A percentile compares a stretch with the other conserved stretches of the same genome.
These are phyloP conservation scores for Mortierella sp. DNA, from an alignment of 371 early-diverging fungal genomes.

Conservation along the genomic window DNA sequence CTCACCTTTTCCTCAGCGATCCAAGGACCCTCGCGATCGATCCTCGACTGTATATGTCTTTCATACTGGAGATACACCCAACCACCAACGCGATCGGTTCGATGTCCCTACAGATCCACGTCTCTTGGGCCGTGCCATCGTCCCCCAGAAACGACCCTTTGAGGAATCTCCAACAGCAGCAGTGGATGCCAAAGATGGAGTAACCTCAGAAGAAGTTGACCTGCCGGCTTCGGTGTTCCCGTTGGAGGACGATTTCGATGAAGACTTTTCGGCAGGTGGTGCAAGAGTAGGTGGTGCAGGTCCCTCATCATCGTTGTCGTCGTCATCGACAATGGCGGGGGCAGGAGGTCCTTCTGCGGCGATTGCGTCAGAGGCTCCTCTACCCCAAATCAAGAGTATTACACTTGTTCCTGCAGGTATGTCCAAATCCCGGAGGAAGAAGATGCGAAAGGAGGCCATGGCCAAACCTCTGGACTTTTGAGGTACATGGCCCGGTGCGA, in stretches of 20 bases:
- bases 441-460: conserved; percentile 21
- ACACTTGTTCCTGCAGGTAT: conserved; percentile 18
- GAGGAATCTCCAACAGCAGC: background rate
- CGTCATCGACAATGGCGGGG: background rate
- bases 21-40: conserved; percentile 8
- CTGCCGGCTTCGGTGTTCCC: background rate
- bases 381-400: background rate
- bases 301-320: background rate
- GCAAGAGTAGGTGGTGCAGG: background rate
- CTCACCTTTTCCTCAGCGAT: background rate
- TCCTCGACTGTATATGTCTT: background rate
- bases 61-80: background rate
- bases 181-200: background rate
- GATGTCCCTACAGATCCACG: conserved; percentile 16
- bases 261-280: background rate
- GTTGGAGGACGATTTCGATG: background rate
- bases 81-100: background rate
- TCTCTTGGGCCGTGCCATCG: background rate
- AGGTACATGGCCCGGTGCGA: no score
- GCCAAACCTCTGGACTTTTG: background rate
- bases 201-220: background rate
- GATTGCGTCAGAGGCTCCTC: background rate
- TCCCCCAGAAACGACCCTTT: background rate
- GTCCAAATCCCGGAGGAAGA: conserved; percentile 23
- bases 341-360: background rate